Percentiles rank a stretch among this genome's conserved stretches.
Evolutionary conservation across 805 yeast genomes (phyloP).

Genomic region (Vanderwaltozyma polyspora): DNA sequence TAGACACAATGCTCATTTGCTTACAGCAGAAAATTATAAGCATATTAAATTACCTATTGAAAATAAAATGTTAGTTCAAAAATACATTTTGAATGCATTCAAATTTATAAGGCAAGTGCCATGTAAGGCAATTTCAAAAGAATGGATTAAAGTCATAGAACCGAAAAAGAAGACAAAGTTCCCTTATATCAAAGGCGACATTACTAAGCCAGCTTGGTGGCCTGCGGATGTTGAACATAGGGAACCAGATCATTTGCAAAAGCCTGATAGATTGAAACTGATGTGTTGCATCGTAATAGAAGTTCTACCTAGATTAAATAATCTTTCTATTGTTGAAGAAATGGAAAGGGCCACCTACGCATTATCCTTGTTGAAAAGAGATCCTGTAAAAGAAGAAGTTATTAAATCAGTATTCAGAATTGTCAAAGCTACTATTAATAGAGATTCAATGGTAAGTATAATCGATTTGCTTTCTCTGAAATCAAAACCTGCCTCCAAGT

Average conservation of each 20-base stretch:
- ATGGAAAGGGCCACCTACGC: conserved; percentile 10
- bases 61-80: conserved; percentile 3
- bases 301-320: conserved; percentile 10
- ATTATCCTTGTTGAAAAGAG: too few relatives aligned
- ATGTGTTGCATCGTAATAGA: conserved; percentile 31
- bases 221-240: conserved; percentile 45
- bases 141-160: conserved; percentile 55
- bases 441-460: too few relatives aligned
- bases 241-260: conserved; percentile 66
- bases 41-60: conserved; percentile 1
- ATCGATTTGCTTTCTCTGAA: too few relatives aligned
- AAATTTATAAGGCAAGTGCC: conserved; percentile 37
- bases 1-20: too few relatives aligned
- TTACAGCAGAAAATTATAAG: too few relatives aligned
- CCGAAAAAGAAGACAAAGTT: conserved; percentile 52
- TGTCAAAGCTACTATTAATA: too few relatives aligned
- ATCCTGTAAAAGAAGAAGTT: too few relatives aligned
- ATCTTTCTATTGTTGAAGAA: conserved; percentile 8
- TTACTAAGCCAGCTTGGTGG: conserved; percentile 61
- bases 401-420: too few relatives aligned
- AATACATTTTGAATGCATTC: conserved; percentile 18
- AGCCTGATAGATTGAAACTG: conserved; percentile 42
- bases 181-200: conserved; percentile 49
- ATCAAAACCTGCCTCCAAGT: too few relatives aligned
- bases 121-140: conserved; percentile 54